These are phyloP conservation scores for Cocos nucifera DNA, from an alignment of 176 grass and related monocot species.

Conservation along the genomic window DNA sequence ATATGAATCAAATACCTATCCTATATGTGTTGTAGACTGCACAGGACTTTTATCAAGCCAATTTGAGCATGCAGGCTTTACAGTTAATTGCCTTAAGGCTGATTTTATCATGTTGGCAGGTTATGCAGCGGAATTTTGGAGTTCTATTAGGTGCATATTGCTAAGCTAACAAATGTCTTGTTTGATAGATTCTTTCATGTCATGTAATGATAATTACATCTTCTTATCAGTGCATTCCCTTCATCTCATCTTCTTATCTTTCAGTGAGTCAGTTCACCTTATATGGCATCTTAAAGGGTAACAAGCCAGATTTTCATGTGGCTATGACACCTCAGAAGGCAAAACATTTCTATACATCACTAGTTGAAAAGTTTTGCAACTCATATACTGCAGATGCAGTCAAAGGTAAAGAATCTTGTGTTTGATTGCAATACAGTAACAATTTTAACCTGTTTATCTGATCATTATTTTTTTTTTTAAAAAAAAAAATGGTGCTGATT, in stretches of 20 bases:
- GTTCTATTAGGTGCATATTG: constrained; percentile 51
- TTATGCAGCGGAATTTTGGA: constrained; percentile 62
- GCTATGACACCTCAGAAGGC: constrained; percentile 87
- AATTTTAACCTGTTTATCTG: neutral
- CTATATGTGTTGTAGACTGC: no score
- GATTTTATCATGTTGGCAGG: constrained; percentile 29
- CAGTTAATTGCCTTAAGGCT: neutral
- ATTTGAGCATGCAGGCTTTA: neutral
- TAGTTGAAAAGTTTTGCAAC: constrained; percentile 80
- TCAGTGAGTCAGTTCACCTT: constrained; percentile 96
- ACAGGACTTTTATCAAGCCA: no score
- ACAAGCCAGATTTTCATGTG: constrained; percentile 97
- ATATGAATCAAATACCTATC: neutral
- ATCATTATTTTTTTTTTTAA: neutral
- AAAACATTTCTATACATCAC: constrained; percentile 74
- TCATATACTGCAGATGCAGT: constrained; percentile 44
- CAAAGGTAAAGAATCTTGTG: constrained; percentile 45
- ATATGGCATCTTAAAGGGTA: constrained; percentile 89
- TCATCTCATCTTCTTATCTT: constrained; percentile 10
- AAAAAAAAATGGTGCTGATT: no score
- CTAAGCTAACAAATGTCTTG: neutral
- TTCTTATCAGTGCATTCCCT: constrained; percentile 5
- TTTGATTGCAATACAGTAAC: constrained; percentile 4
- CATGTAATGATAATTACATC: no score
- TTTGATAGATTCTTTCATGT: constrained; percentile 2